Evolutionary conservation across 2,329 filamentous ascomycete genomes (phyloP), one percentile per base, ranked within the genome.

Genomic region (Fusarium anguioides): DNA sequence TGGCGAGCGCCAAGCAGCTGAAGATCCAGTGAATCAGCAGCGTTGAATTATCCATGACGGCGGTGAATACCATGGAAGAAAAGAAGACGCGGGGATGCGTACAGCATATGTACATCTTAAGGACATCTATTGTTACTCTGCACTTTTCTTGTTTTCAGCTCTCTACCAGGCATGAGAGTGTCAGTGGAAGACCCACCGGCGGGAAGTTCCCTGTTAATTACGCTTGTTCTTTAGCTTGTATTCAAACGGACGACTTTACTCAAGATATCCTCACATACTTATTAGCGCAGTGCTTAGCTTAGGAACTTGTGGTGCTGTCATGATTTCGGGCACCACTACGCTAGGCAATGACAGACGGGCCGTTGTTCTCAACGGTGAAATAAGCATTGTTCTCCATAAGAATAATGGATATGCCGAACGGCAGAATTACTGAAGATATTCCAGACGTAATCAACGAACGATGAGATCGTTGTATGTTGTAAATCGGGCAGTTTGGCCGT

Each of bases 1-100:
- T 20, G 6, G 45, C 21, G 21, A 52, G 48, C 5, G 48, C 29
- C 26, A 52, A 10, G 21, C 48, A 52, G 14, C 48, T 52, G 39
- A 52, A 52, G 27, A 52, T 29, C 48, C 48, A 52, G 48, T 52
- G 48, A 8, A 52, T 46, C 3, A 52, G 21, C 26, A 52, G 27
- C n/a, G 48, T 52, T 24, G 48, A 39, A 44, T 52, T 27, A 29
- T 52, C 39, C 48, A 52, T 52, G n/a, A n/a, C 23, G 20, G 20
- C 15, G 21, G 15, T 18, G 18, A 17, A 26, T 31, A 31, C 29
- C 37, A 9, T 20, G 27, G 12, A 24, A 17, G 4, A 39, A 9
- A 21, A 12, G 9, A 5, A n/a, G 20, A 17, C 7, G 6, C 14
- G 23, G 33, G 33, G 23, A 41, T 27, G 33, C 18, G 46, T 35